Evolutionary conservation across 1,284 basidiomycete species (phyloP).

Genomic region (Puccinia hordei): DNA sequence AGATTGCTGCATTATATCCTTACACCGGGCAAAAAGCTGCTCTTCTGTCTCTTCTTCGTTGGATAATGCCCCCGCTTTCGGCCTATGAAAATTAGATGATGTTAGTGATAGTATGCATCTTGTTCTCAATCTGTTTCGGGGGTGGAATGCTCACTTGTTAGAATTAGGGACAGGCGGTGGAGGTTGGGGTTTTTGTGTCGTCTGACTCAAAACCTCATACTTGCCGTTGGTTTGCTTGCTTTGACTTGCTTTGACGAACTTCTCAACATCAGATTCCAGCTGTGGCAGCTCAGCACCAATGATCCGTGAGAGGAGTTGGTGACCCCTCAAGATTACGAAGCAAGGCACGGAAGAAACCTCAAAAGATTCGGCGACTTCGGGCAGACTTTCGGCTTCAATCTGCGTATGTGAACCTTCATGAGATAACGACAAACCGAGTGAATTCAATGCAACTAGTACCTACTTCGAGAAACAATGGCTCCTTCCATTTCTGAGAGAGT

Average conservation of each 20-base stretch:
- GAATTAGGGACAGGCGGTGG: conserved; percentile 8
- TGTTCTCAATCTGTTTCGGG: background rate
- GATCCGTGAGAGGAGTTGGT: conserved; percentile 79
- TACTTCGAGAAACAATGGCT: conserved; percentile 37
- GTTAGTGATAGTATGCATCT: background rate
- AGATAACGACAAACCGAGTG: background rate
- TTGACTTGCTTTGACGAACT: conserved; percentile 34
- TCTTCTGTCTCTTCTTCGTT: conserved; percentile 66
- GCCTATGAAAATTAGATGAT: background rate
- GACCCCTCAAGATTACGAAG: conserved; percentile 82
- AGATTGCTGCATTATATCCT: conserved; percentile 68
- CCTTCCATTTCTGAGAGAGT: conserved; percentile 33
- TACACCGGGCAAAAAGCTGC: conserved; percentile 69
- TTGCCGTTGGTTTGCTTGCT: conserved; percentile 7
- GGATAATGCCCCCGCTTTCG: conserved; percentile 53
- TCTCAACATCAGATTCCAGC: conserved; percentile 62
- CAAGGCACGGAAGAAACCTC: conserved; percentile 87
- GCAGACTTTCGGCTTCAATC: conserved; percentile 86
- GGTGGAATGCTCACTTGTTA: conserved; percentile 1
- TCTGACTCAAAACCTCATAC: conserved; percentile 35
- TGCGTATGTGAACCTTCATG: conserved; percentile 57
- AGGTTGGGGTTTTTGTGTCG: conserved; percentile 24
- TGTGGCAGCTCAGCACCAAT: conserved; percentile 76
- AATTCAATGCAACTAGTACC: background rate
- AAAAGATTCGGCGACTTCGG: conserved; percentile 91